Percentiles rank a stretch among this genome's conserved stretches.
Conservation (phyloP, 345 rosid species). For the Ceriops decandra region DNA sequence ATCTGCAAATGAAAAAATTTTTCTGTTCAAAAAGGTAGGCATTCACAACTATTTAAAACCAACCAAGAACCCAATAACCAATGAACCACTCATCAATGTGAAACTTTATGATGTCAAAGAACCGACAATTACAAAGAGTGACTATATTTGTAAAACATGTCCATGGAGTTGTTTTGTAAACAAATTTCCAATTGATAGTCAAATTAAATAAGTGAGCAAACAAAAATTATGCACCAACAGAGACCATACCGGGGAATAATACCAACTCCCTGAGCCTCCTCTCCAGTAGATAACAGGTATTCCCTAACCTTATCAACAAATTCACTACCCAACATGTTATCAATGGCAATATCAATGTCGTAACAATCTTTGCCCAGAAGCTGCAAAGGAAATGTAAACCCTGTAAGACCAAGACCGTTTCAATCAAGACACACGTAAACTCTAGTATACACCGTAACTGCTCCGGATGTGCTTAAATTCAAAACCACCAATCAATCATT, state of each 20-base stretch:
- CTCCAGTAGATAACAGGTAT: slow-evolving; percentile 58
- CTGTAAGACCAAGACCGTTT: neutral
- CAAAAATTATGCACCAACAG: neutral
- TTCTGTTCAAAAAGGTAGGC: too few species aligned
- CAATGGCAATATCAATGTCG: slow-evolving; percentile 88
- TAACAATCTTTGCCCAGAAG: slow-evolving; percentile 83
- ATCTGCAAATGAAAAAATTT: too few species aligned
- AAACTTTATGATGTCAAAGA: too few species aligned
- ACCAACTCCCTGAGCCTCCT: slow-evolving; percentile 60
- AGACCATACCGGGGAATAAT: slow-evolving; percentile 58
- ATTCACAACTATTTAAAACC: too few species aligned
- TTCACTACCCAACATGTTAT: slow-evolving; percentile 77
- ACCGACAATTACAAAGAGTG: too few species aligned
- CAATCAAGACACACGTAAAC: neutral
- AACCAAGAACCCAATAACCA: too few species aligned
- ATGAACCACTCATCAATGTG: too few species aligned
- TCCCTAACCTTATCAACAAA: slow-evolving; percentile 71
- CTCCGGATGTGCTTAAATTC: too few species aligned
- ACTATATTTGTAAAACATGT: too few species aligned
- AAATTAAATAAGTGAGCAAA: neutral
- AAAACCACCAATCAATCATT: too few species aligned
- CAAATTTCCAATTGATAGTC: too few species aligned
- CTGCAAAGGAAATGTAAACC: slow-evolving; percentile 34
- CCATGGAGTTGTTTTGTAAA: too few species aligned
- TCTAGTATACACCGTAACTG: neutral